phyloP scores from a whole-genome alignment of 2,329 filamentous ascomycete species.

The Fusarium tjaetaba region DNA sequence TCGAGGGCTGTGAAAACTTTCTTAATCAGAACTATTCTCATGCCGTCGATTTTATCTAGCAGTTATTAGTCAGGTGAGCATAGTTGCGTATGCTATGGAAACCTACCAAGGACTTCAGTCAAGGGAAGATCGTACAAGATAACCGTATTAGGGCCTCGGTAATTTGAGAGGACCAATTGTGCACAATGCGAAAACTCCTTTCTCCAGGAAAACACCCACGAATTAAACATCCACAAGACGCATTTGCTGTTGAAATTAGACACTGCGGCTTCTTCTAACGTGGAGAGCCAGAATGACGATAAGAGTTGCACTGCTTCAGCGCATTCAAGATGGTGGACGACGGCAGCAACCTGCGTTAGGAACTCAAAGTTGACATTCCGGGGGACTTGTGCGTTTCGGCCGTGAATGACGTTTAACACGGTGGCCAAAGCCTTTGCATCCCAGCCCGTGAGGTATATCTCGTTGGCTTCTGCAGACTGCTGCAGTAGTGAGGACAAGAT shows the following conservation, averaged over 20 bases:
- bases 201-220: neutral
- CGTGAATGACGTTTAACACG: neutral
- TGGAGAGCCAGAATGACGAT: neutral
- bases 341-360: neutral
- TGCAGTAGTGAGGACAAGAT: neutral
- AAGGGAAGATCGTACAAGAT: neutral
- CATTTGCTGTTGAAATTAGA: neutral
- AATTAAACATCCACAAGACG: neutral
- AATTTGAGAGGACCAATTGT: neutral
- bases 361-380: neutral
- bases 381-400: neutral
- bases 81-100: too few relatives aligned
- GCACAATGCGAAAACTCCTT: neutral
- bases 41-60: rapidly evolving
- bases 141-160: neutral
- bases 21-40: rapidly evolving
- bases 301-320: neutral
- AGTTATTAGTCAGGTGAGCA: neutral
- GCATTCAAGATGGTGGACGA: neutral
- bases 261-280: too few relatives aligned
- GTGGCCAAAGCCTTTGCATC: neutral
- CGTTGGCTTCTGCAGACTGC: neutral
- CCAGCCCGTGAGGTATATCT: neutral
- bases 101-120: neutral
- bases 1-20: neutral